These are phyloP conservation scores for Lentinula novae-zelandiae DNA, from an alignment of 1,284 basidiomycete species.

Conservation along the genomic window DNA sequence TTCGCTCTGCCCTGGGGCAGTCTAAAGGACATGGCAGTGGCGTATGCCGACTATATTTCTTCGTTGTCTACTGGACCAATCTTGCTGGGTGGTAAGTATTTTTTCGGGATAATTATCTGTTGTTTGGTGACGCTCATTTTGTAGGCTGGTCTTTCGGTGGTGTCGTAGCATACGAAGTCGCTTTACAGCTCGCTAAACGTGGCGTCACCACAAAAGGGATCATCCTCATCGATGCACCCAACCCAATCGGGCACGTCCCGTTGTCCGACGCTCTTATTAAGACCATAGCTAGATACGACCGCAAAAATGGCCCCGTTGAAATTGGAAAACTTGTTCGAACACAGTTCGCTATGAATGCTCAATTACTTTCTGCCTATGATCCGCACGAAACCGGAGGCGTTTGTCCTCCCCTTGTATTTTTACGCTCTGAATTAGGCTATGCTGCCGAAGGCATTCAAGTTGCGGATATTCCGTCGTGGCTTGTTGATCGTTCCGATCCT, in stretches of 20 bases:
- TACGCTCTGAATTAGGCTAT: conserved; percentile 43
- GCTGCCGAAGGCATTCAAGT: conserved; percentile 20
- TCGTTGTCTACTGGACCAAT: conserved; percentile 31
- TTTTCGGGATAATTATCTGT: not conserved
- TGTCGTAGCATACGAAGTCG: conserved; percentile 61
- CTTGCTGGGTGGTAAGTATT: conserved; percentile 55
- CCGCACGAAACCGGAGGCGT: conserved; percentile 9
- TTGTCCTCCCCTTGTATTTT: conserved; percentile 36
- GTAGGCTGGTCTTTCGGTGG: conserved; percentile 78
- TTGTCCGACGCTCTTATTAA: conserved; percentile 50
- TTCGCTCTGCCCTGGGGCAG: conserved; percentile 40
- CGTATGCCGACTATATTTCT: conserved; percentile 42
- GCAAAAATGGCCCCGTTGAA: conserved; percentile 11
- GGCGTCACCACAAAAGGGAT: conserved; percentile 51
- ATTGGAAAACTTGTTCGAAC: conserved; percentile 13
- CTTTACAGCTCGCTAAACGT: conserved; percentile 42
- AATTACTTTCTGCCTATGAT: conserved; percentile 16
- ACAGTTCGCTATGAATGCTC: conserved; percentile 17
- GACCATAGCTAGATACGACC: conserved; percentile 26
- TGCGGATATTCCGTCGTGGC: conserved; percentile 41
- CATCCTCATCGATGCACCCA: conserved; percentile 63
- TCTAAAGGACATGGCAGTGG: conserved; percentile 48
- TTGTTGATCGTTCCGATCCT: conserved; percentile 41
- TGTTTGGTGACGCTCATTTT: not conserved
- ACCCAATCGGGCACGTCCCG: conserved; percentile 43